A percentile compares a stretch with the other conserved stretches of the same genome.
Evolutionary conservation across 2,329 filamentous ascomycete species (phyloP).

Genomic region (Zymoseptoria ardabiliae): DNA sequence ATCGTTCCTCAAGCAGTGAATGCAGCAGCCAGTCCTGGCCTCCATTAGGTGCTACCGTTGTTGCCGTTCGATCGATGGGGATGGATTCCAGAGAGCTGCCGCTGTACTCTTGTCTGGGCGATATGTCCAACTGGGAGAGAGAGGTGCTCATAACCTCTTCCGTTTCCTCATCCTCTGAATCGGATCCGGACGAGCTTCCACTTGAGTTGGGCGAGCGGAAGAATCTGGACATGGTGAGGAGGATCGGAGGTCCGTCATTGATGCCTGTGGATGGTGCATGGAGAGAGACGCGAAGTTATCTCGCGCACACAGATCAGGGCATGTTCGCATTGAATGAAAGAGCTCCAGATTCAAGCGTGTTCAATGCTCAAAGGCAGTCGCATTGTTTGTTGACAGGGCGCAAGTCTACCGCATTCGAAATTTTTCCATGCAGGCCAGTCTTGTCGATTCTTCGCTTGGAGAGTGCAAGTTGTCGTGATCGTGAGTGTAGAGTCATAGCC

Average conservation of each 20-base stretch:
- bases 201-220: constrained; percentile 16
- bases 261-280: background rate
- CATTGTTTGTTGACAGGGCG: background rate
- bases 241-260: background rate
- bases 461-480: background rate
- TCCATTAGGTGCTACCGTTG: background rate
- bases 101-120: constrained; percentile 5
- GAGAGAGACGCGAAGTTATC: background rate
- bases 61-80: constrained; percentile 4
- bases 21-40: constrained; percentile 35
- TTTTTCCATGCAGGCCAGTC: background rate
- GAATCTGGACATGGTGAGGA: constrained; percentile 16
- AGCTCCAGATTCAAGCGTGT: background rate
- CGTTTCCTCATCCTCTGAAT: constrained; percentile 8
- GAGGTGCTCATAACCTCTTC: constrained; percentile 9
- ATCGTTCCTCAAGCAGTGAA: constrained; percentile 40
- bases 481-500: background rate
- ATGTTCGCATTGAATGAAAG: background rate
- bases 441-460: background rate
- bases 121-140: constrained; percentile 1
- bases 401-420: background rate
- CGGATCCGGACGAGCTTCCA: constrained; percentile 11
- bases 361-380: background rate
- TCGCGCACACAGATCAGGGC: background rate
- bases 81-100: constrained; percentile 3